phyloP scores from a whole-genome alignment of 768 basidiomycete species.

The Grammothele lineata region DNA sequence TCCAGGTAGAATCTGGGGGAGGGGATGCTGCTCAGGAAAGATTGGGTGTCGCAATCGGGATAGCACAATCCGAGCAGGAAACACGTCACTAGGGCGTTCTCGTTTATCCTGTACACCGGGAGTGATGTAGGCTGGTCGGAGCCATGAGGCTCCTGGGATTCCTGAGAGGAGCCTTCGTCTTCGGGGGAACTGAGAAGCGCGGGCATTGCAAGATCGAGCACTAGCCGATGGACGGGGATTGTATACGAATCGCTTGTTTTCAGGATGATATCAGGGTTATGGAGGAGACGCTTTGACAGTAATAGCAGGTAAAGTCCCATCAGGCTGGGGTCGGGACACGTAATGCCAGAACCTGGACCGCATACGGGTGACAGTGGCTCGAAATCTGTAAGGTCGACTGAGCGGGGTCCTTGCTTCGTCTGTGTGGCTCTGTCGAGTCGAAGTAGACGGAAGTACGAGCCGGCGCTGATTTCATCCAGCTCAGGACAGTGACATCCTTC shows the following conservation, averaged over 20 bases:
- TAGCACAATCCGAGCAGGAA: conserved; percentile 45
- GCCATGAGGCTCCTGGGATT: no score
- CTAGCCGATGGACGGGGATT: neutral
- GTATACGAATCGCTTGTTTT: conserved; percentile 6
- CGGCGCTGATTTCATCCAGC: conserved; percentile 9
- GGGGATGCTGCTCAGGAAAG: no score
- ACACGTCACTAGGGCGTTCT: conserved; percentile 37
- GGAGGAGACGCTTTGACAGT: no score
- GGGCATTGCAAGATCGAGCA: neutral
- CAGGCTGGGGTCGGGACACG: neutral
- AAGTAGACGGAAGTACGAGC: conserved; percentile 7
- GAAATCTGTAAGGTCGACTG: no score
- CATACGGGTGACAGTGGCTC: no score
- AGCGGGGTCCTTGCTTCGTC: neutral
- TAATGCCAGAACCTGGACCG: neutral
- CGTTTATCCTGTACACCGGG: no score
- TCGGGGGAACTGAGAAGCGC: neutral
- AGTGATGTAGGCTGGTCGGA: neutral
- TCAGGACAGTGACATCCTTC: conserved; percentile 25
- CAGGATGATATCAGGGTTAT: conserved; percentile 4
- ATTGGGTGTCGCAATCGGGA: no score
- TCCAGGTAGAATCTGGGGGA: conserved; percentile 15
- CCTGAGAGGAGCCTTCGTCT: no score
- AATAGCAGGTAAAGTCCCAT: no score
- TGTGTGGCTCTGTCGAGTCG: neutral